Base-by-base conservation (phyloP, 495 filamentous ascomycete genomes). In the Annulohypoxylon stygium region DNA sequence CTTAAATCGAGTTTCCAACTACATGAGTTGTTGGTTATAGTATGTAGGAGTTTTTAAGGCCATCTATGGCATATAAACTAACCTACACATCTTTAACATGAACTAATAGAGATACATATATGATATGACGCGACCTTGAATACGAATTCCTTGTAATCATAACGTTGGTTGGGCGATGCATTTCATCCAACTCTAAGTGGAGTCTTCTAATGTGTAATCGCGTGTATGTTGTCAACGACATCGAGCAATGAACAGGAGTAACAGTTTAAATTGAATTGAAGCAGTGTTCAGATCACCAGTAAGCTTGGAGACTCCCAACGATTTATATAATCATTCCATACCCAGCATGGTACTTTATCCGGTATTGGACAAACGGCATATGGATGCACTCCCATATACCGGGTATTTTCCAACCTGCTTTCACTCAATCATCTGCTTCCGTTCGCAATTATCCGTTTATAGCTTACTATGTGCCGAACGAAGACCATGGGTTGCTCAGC, bases 381-480 rank as follows among this genome's bases (percentile, higher is more conserved):
- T 53, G 43, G 34, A 33, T 54, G 14, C 3, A 61, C 48, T 53
- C 14, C 53, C 14, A 63, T 59, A 23, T 59, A 61, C 68, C 68
- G 68, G 68, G 34, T 65, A 70, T 62, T 63, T 18, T 39, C 47
- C 7, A 47, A 3, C 16, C 18, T 37, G 12, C n/a, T 23, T 39
- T 10, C 7, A 53, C 47, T 61, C 10, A 18, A 37, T 37, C 16
- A 10, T 20, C 8, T 47, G 12, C 57, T 25, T 26, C 18, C 60
- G 14, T 2, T 69, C 26, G 6, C 12, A 57, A 69, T 69, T 69
- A 63, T 33, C 66, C 66, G 48, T 48, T 25, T 48, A 62, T 33
- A 63, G 66, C 58, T 39, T 61, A 62, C 4, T 55, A 69, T 62
- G 48, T 34, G 26, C 58, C 26, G 41, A 61, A 26, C n/a, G n/a